A percentile compares a stretch with the other conserved stretches of the same genome.
phyloP scores from a whole-genome alignment of 2,329 filamentous ascomycete species.

The Daldinia sp. region DNA sequence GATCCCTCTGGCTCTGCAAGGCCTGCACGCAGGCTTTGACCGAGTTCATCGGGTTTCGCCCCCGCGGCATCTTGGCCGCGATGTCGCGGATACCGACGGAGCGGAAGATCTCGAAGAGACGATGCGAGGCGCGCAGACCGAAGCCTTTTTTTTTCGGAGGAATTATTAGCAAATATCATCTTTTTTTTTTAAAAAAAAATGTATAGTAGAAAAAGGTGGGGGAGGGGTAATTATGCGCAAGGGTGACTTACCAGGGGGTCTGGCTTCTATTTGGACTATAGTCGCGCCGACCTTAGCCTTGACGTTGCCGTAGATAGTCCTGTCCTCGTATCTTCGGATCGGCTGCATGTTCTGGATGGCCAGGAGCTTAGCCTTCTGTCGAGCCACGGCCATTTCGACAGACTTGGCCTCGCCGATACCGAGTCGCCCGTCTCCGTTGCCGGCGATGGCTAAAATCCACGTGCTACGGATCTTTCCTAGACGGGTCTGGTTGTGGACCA shows the following conservation, averaged over 20 bases:
- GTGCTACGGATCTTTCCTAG: slow-evolving; percentile 88
- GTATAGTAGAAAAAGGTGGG: background rate
- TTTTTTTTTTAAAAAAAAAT: too few relatives aligned
- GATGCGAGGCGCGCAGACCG: slow-evolving; percentile 88
- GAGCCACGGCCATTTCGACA: slow-evolving; percentile 75
- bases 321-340: slow-evolving; percentile 88
- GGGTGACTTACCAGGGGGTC: slow-evolving; percentile 81
- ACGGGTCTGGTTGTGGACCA: slow-evolving; percentile 92
- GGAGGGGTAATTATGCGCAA: background rate
- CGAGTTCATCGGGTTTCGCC: slow-evolving; percentile 97
- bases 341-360: slow-evolving; percentile 94
- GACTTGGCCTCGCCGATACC: slow-evolving; percentile 93
- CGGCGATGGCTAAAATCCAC: slow-evolving; percentile 84
- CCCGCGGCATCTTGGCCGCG: slow-evolving; percentile 82
- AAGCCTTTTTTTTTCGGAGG: slow-evolving; percentile 72
- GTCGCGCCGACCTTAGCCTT: slow-evolving; percentile 89
- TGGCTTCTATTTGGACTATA: slow-evolving; percentile 81
- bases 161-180: slow-evolving; percentile 27
- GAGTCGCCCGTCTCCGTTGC: slow-evolving; percentile 86
- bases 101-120: slow-evolving; percentile 95
- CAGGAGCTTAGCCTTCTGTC: slow-evolving; percentile 78
- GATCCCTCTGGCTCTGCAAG: slow-evolving; percentile 83
- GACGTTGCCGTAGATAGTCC: slow-evolving; percentile 90
- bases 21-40: slow-evolving; percentile 92
- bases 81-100: slow-evolving; percentile 89